Conservation (phyloP, 2,329 filamentous ascomycete species). For the Neofusicoccum sp. region DNA sequence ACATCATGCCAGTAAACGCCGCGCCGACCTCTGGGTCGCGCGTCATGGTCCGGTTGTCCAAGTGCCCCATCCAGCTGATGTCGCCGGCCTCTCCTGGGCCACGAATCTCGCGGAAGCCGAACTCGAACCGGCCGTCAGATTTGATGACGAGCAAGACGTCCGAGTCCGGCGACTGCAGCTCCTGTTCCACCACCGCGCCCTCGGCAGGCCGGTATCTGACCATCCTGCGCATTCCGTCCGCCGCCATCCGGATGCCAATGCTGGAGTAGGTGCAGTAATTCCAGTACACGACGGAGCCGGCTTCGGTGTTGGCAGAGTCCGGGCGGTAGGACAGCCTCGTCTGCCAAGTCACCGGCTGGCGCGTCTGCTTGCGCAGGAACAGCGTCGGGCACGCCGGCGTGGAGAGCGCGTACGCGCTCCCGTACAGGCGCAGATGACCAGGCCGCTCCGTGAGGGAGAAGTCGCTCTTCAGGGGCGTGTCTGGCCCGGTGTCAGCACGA, state of each 20-base stretch:
- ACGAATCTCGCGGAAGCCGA: slow-evolving; percentile 27
- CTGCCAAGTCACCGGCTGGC: slow-evolving; percentile 44
- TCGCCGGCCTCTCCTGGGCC: slow-evolving; percentile 15
- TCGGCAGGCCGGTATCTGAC: slow-evolving; percentile 28
- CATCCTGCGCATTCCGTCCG: slow-evolving; percentile 22
- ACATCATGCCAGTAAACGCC: slow-evolving; percentile 47
- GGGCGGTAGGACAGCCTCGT: slow-evolving; percentile 50
- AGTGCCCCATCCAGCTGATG: slow-evolving; percentile 28
- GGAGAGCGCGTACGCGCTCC: slow-evolving; percentile 52
- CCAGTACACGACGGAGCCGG: slow-evolving; percentile 56
- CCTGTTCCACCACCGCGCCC: slow-evolving; percentile 21
- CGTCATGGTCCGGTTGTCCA: slow-evolving; percentile 36
- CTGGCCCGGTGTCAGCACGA: slow-evolving; percentile 24
- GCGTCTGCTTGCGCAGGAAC: slow-evolving; percentile 55
- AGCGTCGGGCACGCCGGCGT: slow-evolving; percentile 53
- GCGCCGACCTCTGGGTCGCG: slow-evolving; percentile 39
- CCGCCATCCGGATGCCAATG: slow-evolving; percentile 38
- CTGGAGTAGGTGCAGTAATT: slow-evolving; percentile 48
- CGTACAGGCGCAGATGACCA: slow-evolving; percentile 49
- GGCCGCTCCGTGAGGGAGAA: slow-evolving; percentile 48
- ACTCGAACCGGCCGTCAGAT: slow-evolving; percentile 27
- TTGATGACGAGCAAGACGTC: slow-evolving; percentile 31
- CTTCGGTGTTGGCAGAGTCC: slow-evolving; percentile 45
- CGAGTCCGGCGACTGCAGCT: slow-evolving; percentile 16
- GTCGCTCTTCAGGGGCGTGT: slow-evolving; percentile 49